phyloP scores from a whole-genome alignment of 169 alveolate species.

The Miamiensis avidus region DNA sequence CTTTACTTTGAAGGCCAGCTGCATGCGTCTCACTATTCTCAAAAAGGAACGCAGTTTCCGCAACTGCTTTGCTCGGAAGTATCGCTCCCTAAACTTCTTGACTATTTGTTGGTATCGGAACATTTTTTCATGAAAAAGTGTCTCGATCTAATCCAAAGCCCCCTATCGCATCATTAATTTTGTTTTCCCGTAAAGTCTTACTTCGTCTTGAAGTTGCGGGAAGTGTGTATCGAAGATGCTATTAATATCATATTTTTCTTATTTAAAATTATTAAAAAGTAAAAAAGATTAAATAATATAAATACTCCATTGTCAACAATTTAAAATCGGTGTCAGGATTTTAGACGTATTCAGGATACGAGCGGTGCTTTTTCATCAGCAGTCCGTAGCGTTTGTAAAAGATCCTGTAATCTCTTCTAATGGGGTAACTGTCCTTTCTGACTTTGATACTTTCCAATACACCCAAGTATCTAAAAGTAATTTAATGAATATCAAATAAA shows the following conservation, averaged over 20 bases:
- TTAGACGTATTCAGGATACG: not conserved
- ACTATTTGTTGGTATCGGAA: not conserved
- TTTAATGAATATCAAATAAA: constrained; percentile 1
- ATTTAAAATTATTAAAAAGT: not conserved
- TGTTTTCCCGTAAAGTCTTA: constrained; percentile 17
- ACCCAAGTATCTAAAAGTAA: constrained; percentile 84
- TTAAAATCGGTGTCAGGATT: constrained; percentile 7
- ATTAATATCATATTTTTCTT: not conserved
- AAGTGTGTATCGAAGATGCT: not conserved
- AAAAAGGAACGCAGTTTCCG: not conserved
- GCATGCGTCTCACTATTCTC: not conserved
- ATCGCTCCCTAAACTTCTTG: not conserved
- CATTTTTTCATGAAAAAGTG: constrained; percentile 9
- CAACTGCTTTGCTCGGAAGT: not conserved
- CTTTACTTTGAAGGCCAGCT: not conserved
- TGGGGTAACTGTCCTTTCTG: constrained; percentile 95
- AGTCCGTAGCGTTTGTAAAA: constrained; percentile 78
- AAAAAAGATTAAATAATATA: not conserved
- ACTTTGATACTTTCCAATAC: constrained; percentile 93
- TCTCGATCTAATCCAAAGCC: constrained; percentile 6
- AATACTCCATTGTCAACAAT: constrained; percentile 5
- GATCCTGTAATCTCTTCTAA: constrained; percentile 88
- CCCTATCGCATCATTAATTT: constrained; percentile 10
- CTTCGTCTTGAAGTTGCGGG: not conserved
- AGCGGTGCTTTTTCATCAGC: not conserved